Base-by-base conservation (phyloP, 345 rosid species). In the Isatis tinctoria region DNA sequence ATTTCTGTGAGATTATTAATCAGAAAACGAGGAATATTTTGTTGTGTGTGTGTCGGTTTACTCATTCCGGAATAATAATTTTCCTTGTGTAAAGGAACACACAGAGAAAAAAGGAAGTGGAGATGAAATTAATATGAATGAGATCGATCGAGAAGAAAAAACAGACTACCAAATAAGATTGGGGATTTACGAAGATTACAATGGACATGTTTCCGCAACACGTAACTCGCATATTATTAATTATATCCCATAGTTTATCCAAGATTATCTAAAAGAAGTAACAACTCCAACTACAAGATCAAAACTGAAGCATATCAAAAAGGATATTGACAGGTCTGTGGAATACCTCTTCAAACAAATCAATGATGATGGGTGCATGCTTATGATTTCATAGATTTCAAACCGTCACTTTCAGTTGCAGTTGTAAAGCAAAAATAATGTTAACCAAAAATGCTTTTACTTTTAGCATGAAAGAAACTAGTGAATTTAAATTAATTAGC, bases 251-350 rank as follows among this genome's bases (percentile, higher is more conserved):
- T 63, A 41, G 12, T 41, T 52, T 41, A 53, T 63, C 12, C 5
- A 43, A 22, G 24, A 3, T 53, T 1, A 65, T 56, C 40, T 35
- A 16, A 33, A 20, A 52, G 18, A 63, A 63, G 14, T 32, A 54
- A 56, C 72, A 63, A 63, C 76, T 54, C 65, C 76, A 63, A 64
- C 70, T 33, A 54, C 40, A 33, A 56, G 33, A 22, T 41, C 27
- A 14, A 41, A 30, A 53, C 1, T 41, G 45, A 41, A 64, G 43
- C 27, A 22, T 43, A 30, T 65, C 58, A 56, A 56, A 44, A 48
- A 44, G 58, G 33, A 35, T 44, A 74, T 2, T 12, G 72, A 35
- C 63, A 43, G 24, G 39, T 59, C 39, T 53, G 6, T 33, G 16
- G 39, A 53, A 32, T 9, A 39, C 36, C 43, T 65, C 44, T 65